Evolutionary conservation across 177 flowering plant species (phyloP).

Genomic region (Vitis hybrid): DNA sequence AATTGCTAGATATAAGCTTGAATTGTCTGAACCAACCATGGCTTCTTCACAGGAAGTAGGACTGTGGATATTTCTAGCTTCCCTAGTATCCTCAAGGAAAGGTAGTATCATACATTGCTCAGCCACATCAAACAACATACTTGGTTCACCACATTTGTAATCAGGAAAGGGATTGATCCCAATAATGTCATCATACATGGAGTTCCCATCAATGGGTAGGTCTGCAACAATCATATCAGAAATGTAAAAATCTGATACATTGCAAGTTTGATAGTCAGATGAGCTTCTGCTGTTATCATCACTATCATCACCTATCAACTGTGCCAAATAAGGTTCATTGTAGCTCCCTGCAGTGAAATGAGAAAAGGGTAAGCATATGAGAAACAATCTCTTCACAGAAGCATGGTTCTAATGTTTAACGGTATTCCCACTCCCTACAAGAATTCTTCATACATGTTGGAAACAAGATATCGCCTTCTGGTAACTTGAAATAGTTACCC

Average conservation of each 20-base stretch:
- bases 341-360: constrained; percentile 29
- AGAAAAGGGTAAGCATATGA: neutral
- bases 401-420: neutral
- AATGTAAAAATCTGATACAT: constrained; percentile 58
- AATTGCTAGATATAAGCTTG: constrained; percentile 52
- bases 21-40: constrained; percentile 32
- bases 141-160: constrained; percentile 43
- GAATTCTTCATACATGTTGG: too few species aligned
- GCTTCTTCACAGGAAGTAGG: constrained; percentile 33
- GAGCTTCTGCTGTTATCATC: constrained; percentile 49
- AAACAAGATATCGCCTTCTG: too few species aligned
- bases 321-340: constrained; percentile 26
- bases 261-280: constrained; percentile 52
- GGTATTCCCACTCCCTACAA: too few species aligned
- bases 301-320: constrained; percentile 42
- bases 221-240: constrained; percentile 62
- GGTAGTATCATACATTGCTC: constrained; percentile 65
- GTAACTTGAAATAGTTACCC: too few species aligned
- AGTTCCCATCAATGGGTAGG: constrained; percentile 39
- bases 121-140: constrained; percentile 49
- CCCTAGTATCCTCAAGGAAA: constrained; percentile 54
- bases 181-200: constrained; percentile 27
- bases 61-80: constrained; percentile 25
- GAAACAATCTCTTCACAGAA: neutral
- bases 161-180: constrained; percentile 33